phyloP scores from a whole-genome alignment of 139 green algal species.

The Coccomyxa sp. region DNA sequence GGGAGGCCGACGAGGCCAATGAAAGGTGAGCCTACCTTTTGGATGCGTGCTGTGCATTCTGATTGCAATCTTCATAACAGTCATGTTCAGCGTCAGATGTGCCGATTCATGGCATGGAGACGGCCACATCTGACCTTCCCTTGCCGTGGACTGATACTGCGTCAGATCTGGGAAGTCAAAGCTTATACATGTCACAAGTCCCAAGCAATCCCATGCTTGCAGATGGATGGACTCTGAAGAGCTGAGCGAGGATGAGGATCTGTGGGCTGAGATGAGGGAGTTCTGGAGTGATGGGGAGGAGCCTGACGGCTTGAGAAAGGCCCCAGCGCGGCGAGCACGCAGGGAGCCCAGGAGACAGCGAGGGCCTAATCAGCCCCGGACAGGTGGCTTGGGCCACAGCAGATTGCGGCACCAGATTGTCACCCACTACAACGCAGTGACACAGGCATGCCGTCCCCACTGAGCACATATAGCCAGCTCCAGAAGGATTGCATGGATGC shows the following conservation, averaged over 20 bases:
- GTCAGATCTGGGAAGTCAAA: no score
- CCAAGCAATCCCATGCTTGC: no score
- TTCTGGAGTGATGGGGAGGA: conserved; percentile 66
- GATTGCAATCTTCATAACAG: no score
- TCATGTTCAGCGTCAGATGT: no score
- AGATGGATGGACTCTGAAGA: no score
- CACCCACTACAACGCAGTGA: conserved; percentile 68
- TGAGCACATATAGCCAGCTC: not conserved
- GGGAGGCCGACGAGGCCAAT: conserved; percentile 13
- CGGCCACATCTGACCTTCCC: no score
- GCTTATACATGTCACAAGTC: no score
- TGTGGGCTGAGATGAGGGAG: conserved; percentile 36
- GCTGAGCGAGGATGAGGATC: conserved; percentile 40
- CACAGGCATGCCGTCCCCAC: conserved; percentile 9
- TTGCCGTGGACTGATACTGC: no score
- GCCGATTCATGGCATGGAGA: no score
- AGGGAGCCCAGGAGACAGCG: not conserved
- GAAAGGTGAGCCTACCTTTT: not conserved
- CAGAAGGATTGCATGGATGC: no score
- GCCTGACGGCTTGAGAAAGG: conserved; percentile 6
- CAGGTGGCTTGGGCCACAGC: not conserved
- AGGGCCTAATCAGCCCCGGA: not conserved
- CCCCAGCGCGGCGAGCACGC: not conserved
- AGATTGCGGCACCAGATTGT: conserved; percentile 46
- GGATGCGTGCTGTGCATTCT: not conserved